Evolutionary conservation across 495 filamentous ascomycete genomes (phyloP).

Genomic region (Beverwykella pulmonaria): DNA sequence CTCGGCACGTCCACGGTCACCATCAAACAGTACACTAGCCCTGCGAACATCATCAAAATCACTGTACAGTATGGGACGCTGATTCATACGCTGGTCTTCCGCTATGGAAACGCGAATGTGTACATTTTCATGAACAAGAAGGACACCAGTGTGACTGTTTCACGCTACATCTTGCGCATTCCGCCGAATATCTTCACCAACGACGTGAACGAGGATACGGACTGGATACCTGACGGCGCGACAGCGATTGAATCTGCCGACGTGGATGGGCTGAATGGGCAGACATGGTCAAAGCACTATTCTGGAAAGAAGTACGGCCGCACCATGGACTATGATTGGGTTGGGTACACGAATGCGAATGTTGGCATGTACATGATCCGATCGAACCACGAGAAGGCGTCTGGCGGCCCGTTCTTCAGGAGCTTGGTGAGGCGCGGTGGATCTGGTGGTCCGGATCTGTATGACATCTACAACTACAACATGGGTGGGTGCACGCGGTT

Average conservation of each 20-base stretch:
- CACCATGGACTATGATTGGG: slow-evolving; percentile 9
- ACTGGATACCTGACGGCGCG: slow-evolving; percentile 6
- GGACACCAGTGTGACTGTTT: slow-evolving; percentile 1
- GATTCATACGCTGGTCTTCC: not conserved
- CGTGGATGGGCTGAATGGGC: slow-evolving; percentile 3
- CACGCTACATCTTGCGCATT: slow-evolving; percentile 2
- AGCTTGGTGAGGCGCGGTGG: slow-evolving; percentile 3
- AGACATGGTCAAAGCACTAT: slow-evolving; percentile 14
- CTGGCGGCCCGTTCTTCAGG: not conserved
- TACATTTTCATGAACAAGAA: slow-evolving; percentile 9
- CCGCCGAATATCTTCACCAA: slow-evolving; percentile 6
- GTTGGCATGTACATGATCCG: slow-evolving; percentile 2
- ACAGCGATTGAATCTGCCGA: slow-evolving; percentile 8
- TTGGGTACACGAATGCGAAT: slow-evolving; percentile 7
- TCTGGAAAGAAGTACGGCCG: slow-evolving; percentile 11
- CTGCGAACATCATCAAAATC: slow-evolving; percentile 4
- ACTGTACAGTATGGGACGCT: not conserved
- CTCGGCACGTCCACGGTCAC: not conserved
- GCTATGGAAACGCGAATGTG: slow-evolving; percentile 4
- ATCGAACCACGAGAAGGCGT: slow-evolving; percentile 7
- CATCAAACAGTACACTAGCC: slow-evolving; percentile 4
- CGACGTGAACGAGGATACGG: slow-evolving; percentile 8
- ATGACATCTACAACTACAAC: slow-evolving; percentile 11
- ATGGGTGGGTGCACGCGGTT: not conserved
- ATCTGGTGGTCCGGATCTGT: not conserved